Evolutionary conservation across 495 filamentous ascomycete genomes (phyloP), one percentile per base, ranked within the genome.

Genomic region (Bathelium albidoporum): DNA sequence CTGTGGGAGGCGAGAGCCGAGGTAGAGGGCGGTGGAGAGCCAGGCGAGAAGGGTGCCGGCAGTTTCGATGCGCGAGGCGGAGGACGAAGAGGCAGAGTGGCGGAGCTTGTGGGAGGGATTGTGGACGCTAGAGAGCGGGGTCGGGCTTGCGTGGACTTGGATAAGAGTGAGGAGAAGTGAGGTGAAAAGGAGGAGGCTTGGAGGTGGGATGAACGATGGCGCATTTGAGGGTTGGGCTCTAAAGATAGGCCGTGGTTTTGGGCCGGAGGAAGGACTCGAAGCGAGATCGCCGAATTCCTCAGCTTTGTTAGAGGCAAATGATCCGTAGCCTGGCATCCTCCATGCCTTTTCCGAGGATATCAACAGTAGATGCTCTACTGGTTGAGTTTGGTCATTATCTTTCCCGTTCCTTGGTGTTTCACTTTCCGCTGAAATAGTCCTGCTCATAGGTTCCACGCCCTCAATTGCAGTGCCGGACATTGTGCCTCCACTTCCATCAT

Each of bases 1-100:
- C 67, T 90, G 87, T 2, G 87, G 87, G 20, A 89, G 79, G 31
- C 87, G 86, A 20, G 87, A 89, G 70, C 77, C 79, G 32, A 89
- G 84, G 69, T 90, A 90, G 58, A 87, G 78, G 58, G 82, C 36
- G 0, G 86, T 87, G 18, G 83, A 86, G 68, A 81, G 76, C 86
- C 86, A 89, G 32, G 86, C 86, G 45, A 87, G 73, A 55, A 86
- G 69, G 20, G 76, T 79, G 71, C 86, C 86, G 36, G 80, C 70
- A 16, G 76, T 68, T 68, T 84, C 78, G 32, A 78, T n/a, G n/a
- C n/a, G n/a, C n/a, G n/a, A n/a, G n/a, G n/a, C 53, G 22, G 76
- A 68, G 20, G 74, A 66, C 49, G 70, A 41, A 68, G 71, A 39
- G 63, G 41, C 2, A 41, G 34, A 52, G 14, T 69, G 69, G 52